Conservation (phyloP, 805 yeast genomes). For the Lipomyces yamanashiensis region DNA sequence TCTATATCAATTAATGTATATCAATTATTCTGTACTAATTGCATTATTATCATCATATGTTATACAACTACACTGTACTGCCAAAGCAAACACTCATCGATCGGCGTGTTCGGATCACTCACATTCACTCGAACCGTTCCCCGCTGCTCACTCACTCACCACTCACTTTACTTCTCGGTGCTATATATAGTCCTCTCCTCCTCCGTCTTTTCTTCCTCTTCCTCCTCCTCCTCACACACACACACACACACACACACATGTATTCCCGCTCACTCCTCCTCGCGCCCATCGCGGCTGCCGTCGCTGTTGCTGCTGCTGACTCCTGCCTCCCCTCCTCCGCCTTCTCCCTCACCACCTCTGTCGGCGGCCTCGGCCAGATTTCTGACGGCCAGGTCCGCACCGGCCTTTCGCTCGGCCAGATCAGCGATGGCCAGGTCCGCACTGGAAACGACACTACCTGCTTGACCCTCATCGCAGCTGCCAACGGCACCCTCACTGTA, state of each 20-base stretch:
- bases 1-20: no score
- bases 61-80: no score
- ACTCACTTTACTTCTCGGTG: not conserved
- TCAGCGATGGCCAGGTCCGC: conserved; percentile 35
- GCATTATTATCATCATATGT: no score
- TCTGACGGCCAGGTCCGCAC: conserved; percentile 34
- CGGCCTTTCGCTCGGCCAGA: conserved; percentile 35
- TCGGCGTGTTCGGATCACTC: no score
- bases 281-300: conserved; percentile 16
- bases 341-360: conserved; percentile 27
- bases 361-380: conserved; percentile 30
- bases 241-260: not conserved
- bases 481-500: conserved; percentile 34
- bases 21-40: no score
- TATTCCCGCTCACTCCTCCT: conserved; percentile 16
- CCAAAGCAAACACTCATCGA: no score
- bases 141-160: not conserved
- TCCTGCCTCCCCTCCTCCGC: conserved; percentile 19
- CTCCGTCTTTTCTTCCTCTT: not conserved
- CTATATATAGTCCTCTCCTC: not conserved
- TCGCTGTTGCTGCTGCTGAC: conserved; percentile 20
- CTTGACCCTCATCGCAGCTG: conserved; percentile 20
- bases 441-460: conserved; percentile 32
- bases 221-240: not conserved
- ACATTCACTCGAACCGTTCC: not conserved